Conservation (phyloP, 495 filamentous ascomycete species). For the Xylaria bambusicola region DNA sequence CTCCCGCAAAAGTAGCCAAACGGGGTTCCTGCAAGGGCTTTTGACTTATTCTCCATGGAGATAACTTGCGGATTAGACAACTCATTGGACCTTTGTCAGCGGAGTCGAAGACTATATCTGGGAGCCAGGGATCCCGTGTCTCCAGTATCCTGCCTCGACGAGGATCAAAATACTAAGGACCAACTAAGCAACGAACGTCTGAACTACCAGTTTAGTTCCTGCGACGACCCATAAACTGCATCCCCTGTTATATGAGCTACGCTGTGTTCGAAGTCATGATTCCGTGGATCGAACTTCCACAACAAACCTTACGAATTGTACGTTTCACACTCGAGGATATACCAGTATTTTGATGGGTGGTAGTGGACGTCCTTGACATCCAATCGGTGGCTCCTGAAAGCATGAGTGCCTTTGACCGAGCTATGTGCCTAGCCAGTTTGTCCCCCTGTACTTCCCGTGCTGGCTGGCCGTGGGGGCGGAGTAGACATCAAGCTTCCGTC, state of each 20-base stretch:
- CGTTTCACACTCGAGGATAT: not conserved
- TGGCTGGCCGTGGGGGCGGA: slow-evolving; percentile 45
- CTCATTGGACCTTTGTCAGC: not conserved
- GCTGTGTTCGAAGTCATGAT: not conserved
- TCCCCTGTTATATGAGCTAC: not conserved
- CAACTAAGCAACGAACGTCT: not conserved
- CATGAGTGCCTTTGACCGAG: not conserved
- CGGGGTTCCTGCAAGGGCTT: not conserved
- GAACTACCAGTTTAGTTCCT: not conserved
- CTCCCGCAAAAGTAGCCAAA: not conserved
- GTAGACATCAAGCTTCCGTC: slow-evolving; percentile 33
- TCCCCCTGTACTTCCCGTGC: slow-evolving; percentile 35
- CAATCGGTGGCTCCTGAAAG: not conserved
- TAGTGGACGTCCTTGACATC: not conserved
- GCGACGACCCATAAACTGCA: not conserved
- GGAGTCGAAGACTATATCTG: too few species aligned
- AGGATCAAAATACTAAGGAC: too few species aligned
- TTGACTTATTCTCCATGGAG: not conserved
- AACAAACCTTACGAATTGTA: not conserved
- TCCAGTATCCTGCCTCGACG: too few species aligned
- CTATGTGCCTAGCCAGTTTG: slow-evolving; percentile 18
- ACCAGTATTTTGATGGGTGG: too few species aligned
- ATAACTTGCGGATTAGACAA: not conserved
- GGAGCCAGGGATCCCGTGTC: too few species aligned
- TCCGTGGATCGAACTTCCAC: not conserved